Percentiles rank a stretch among this genome's conserved stretches.
These are phyloP conservation scores for Conringia planisiliqua DNA, from an alignment of 345 rosid species.

Conservation along the genomic window DNA sequence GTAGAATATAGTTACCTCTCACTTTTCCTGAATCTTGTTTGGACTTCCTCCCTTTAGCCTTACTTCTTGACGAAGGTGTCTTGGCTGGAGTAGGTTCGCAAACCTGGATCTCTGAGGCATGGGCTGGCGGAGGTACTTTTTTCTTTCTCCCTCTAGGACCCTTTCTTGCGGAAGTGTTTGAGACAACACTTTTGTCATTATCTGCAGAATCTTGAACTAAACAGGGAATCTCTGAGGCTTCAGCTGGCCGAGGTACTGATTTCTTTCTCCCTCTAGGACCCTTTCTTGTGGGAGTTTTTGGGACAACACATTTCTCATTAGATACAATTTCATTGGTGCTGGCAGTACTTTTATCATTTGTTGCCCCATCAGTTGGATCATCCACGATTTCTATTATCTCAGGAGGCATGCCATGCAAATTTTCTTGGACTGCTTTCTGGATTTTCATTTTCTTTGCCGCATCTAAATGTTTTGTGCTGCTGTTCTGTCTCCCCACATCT, in stretches of 20 bases:
- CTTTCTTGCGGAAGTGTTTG: conserved; percentile 38
- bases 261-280: not conserved
- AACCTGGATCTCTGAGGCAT: conserved; percentile 32
- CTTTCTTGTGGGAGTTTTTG: not conserved
- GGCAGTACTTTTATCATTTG: conserved; percentile 13
- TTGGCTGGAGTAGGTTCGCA: conserved; percentile 21
- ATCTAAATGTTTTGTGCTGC: conserved; percentile 15
- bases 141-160: conserved; percentile 23
- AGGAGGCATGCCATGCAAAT: conserved; percentile 23
- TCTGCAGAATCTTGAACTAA: conserved; percentile 23
- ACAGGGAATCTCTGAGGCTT: conserved; percentile 8
- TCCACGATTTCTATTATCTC: conserved; percentile 23
- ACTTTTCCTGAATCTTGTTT: conserved; percentile 26
- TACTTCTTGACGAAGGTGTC: conserved; percentile 28
- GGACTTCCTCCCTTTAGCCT: conserved; percentile 28
- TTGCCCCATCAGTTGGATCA: conserved; percentile 27
- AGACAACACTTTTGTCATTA: conserved; percentile 11
- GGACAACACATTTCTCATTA: not conserved
- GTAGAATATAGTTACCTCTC: conserved; percentile 41
- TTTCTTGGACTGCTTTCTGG: conserved; percentile 31
- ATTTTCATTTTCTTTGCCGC: conserved; percentile 42
- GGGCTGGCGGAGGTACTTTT: conserved; percentile 9
- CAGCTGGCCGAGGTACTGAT: not conserved
- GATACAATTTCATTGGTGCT: conserved; percentile 20
- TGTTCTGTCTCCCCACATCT: conserved; percentile 29